phyloP scores from a whole-genome alignment of 2,329 filamentous ascomycete genomes.

The Fusarium kyushuense region DNA sequence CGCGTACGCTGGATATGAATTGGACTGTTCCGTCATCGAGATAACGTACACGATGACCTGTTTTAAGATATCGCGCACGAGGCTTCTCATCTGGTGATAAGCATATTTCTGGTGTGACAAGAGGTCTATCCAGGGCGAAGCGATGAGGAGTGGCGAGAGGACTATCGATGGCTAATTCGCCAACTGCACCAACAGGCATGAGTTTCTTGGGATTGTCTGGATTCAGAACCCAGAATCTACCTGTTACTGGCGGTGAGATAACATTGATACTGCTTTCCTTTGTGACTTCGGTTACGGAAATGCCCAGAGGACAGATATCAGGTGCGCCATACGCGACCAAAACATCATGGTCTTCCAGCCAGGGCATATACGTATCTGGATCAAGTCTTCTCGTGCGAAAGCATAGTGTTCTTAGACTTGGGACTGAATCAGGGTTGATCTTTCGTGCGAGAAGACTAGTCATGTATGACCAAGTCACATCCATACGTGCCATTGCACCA shows the following conservation, averaged over 20 bases:
- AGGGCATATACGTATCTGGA: constrained; percentile 61
- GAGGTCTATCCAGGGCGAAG: constrained; percentile 49
- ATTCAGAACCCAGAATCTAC: constrained; percentile 66
- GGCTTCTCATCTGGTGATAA: not conserved
- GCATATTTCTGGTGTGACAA: constrained; percentile 41
- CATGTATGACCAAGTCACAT: constrained; percentile 65
- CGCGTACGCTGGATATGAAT: constrained; percentile 59
- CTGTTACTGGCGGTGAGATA: constrained; percentile 62
- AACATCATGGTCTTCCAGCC: constrained; percentile 60
- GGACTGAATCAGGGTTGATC: constrained; percentile 54
- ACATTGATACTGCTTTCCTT: constrained; percentile 54
- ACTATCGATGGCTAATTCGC: constrained; percentile 71
- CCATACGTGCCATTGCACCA: constrained; percentile 62
- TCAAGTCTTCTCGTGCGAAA: constrained; percentile 65
- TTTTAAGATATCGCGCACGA: constrained; percentile 60
- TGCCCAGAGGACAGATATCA: constrained; percentile 64
- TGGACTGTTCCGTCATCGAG: constrained; percentile 62
- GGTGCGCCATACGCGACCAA: constrained; percentile 65
- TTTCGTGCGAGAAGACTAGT: constrained; percentile 69
- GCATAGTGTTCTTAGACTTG: constrained; percentile 57
- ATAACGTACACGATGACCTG: constrained; percentile 64
- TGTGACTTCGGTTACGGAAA: constrained; percentile 61
- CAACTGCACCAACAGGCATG: constrained; percentile 66
- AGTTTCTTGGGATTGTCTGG: constrained; percentile 63
- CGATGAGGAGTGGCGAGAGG: constrained; percentile 53